A percentile compares a stretch with the other conserved stretches of the same genome.
phyloP scores from a whole-genome alignment of 345 rosid genomes.

The Noccaea bulbosa region DNA sequence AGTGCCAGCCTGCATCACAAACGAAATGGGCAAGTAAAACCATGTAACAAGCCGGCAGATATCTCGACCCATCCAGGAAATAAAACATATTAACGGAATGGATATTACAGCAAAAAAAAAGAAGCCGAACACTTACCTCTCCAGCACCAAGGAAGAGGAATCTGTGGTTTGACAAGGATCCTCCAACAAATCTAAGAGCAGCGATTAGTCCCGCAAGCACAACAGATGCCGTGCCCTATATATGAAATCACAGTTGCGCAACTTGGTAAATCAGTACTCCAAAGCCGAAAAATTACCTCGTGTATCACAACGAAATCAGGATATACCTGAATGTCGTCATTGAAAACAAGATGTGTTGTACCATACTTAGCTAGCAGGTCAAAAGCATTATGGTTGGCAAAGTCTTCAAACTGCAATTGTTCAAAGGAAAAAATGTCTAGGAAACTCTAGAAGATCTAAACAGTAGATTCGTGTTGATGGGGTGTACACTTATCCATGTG shows the following conservation, averaged over 20 bases:
- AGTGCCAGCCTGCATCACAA: conserved; percentile 84
- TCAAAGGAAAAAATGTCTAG: conserved; percentile 6
- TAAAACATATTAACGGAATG: conserved; percentile 2
- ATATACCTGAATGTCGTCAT: conserved; percentile 94
- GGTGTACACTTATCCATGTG: conserved; percentile 25
- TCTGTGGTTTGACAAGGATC: conserved; percentile 74
- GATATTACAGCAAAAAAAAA: conserved; percentile 4
- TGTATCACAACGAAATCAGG: conserved; percentile 25
- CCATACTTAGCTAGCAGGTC: conserved; percentile 85
- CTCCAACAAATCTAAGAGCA: conserved; percentile 75
- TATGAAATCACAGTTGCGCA: conserved; percentile 17
- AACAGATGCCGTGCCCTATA: conserved; percentile 98
- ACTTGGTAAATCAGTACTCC: conserved; percentile 8
- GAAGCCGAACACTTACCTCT: conserved; percentile 56
- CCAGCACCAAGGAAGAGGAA: conserved; percentile 98
- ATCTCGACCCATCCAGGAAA: conserved; percentile 19
- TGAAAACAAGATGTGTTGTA: conserved; percentile 94
- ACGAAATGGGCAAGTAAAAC: conserved; percentile 16
- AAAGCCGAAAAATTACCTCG: conserved; percentile 1
- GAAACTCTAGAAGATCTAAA: conserved; percentile 8
- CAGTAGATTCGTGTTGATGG: background rate
- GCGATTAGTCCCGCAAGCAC: conserved; percentile 95
- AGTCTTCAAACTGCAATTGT: conserved; percentile 86
- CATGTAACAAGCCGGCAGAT: conserved; percentile 5
- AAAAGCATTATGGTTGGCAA: conserved; percentile 98